Evolutionary conservation across 352 stramenopile species (phyloP).

Genomic region (Aphanomyces astaci): DNA sequence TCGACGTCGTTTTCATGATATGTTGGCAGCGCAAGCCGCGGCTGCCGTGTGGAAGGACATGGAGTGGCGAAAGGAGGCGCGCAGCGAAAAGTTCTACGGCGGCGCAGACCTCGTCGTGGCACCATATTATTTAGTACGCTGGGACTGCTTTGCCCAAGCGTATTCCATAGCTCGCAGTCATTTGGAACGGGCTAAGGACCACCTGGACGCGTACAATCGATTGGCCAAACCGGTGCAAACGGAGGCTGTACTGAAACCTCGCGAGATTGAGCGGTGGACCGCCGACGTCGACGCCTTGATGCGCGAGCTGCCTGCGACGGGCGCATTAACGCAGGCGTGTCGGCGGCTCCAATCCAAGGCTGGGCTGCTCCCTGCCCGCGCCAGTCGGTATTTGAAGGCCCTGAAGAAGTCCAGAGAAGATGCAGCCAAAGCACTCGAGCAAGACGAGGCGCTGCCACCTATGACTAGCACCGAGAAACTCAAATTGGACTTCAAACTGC

Average conservation of each 20-base stretch:
- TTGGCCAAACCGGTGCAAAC: conserved; percentile 17
- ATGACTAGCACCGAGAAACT: conserved; percentile 11
- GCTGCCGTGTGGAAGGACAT: conserved; percentile 14
- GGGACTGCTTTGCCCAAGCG: conserved; percentile 21
- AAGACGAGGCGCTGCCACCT: neutral
- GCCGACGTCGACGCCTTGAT: neutral
- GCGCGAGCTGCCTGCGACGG: conserved; percentile 1
- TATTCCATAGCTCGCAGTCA: neutral
- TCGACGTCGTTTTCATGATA: neutral
- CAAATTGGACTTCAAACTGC: conserved; percentile 20
- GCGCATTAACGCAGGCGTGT: conserved; percentile 13
- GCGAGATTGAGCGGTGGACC: conserved; percentile 10
- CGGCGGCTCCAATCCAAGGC: conserved; percentile 14
- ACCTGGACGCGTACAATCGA: conserved; percentile 17
- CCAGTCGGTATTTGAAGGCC: neutral
- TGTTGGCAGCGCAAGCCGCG: neutral
- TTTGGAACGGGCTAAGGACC: neutral
- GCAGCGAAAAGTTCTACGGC: neutral
- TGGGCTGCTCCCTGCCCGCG: neutral
- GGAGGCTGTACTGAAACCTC: conserved; percentile 9
- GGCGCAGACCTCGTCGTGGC: neutral
- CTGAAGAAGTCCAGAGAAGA: conserved; percentile 17
- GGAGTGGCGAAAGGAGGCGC: conserved; percentile 11
- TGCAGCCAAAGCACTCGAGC: neutral
- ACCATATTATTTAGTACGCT: conserved; percentile 3